A percentile compares a stretch with the other conserved stretches of the same genome.
Evolutionary conservation across 2,329 filamentous ascomycete species (phyloP).

Genomic region (Boeremia exigua): DNA sequence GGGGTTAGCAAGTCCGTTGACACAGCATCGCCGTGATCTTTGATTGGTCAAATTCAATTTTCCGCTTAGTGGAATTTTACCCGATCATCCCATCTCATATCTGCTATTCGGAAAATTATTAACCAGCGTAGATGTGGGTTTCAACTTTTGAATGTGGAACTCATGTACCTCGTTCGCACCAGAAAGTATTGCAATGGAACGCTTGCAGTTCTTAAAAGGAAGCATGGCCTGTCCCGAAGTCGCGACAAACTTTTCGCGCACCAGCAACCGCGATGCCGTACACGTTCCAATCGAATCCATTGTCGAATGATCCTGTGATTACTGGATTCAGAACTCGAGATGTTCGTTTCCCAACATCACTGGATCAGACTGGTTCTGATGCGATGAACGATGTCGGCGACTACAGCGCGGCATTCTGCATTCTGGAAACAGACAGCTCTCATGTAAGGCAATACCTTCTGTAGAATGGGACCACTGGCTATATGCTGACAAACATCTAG

Average conservation of each 20-base stretch:
- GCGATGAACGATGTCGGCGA: slow-evolving; percentile 95
- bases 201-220: neutral
- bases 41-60: no score
- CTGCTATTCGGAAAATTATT: no score
- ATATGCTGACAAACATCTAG: slow-evolving; percentile 55
- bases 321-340: neutral
- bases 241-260: neutral
- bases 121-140: no score
- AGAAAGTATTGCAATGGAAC: neutral
- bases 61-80: no score
- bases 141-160: no score
- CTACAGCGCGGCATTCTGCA: slow-evolving; percentile 91
- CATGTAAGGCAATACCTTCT: neutral
- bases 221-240: neutral
- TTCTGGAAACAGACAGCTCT: slow-evolving; percentile 70
- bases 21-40: no score
- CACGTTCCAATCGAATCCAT: neutral
- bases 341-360: slow-evolving; percentile 67
- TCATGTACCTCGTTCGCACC: no score
- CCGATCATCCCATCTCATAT: no score
- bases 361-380: slow-evolving; percentile 93
- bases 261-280: neutral
- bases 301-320: neutral
- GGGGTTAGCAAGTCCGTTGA: neutral
- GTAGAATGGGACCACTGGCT: neutral